Evolutionary conservation across 768 basidiomycete genomes (phyloP), one percentile per base, ranked within the genome.

Genomic region (Calocybe cyanea): DNA sequence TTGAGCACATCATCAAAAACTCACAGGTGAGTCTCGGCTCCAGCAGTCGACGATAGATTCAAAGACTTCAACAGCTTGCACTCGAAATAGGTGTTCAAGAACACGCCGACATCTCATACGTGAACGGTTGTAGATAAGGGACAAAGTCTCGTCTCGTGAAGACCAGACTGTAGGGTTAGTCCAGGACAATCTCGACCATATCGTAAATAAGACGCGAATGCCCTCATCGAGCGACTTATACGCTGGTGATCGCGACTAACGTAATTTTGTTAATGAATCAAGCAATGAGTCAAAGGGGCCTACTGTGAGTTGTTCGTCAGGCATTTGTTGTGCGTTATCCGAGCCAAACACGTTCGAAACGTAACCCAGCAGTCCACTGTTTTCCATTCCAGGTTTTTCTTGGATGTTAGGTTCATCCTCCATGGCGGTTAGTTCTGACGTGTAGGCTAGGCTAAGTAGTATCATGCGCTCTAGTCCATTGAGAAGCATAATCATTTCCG

Each of bases 311-410:
- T 77, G 77, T 30, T 85, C 85, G 11, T 81, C 81, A 13, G 64
- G 57, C 31, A 63, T 55, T 44, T 63, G 60, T 9, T 72, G 64
- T 7, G 66, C 56, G 28, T 68, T 74, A n/a, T 92, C 89, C 0
- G 81, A 80, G 33, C 86, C 79, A 57, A 99, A 94, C 2, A 97
- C 94, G 45, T 82, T 89, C 1, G 92, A 93, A 41, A 99, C 85
- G 56, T 92, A 88, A 7, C 93, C 92, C 0, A 97, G 71, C 9
- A 98, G 65, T 1, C 93, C 85, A 57, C 77, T 73, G 7, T 71
- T 70, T 51, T 84, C 82, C 14, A 70, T 59, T 2, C 64, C 69
- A 18, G 61, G 54, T 54, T 80, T 88, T 53, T 83, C 89, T 14
- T 70, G 57, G 0, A 58, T 55, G 10, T 63, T 55, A 11, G 66